These are phyloP conservation scores for Chlorella variabilis DNA, from an alignment of 163 green algal genomes.

Conservation along the genomic window DNA sequence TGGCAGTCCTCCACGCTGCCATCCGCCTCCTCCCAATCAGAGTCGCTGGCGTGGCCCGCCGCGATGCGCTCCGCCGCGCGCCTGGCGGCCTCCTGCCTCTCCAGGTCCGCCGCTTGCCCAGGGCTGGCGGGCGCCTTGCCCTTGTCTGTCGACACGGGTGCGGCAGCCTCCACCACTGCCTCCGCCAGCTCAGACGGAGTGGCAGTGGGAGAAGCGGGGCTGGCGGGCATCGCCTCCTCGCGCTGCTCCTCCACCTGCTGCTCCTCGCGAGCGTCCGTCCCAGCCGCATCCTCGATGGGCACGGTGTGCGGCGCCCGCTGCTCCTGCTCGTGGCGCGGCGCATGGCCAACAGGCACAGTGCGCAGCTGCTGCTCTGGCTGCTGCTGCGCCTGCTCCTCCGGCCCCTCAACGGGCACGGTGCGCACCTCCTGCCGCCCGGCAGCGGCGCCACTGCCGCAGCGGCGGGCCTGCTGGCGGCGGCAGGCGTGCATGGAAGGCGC, in stretches of 20 bases:
- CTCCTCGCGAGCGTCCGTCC: no score
- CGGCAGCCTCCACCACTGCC: background rate
- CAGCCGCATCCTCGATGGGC: no score
- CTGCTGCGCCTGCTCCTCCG: background rate
- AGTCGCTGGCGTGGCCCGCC: conserved; percentile 2
- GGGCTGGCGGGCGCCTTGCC: conserved; percentile 16
- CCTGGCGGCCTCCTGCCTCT: background rate
- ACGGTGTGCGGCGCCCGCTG: no score
- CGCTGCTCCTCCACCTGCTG: background rate
- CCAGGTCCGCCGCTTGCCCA: background rate
- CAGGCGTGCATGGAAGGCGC: no score
- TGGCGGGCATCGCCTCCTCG: background rate
- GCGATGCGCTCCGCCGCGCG: conserved; percentile 5
- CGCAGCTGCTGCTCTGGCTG: background rate
- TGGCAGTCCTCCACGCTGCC: conserved; percentile 5
- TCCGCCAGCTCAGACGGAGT: background rate
- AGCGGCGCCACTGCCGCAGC: background rate
- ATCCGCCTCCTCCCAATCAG: conserved; percentile 24
- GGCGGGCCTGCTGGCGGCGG: background rate
- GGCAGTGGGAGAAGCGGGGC: background rate
- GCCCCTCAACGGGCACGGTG: background rate
- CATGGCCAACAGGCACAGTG: background rate
- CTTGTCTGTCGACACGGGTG: background rate
- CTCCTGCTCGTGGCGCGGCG: no score
- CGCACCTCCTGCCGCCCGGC: background rate